Conservation (phyloP, 2,329 filamentous ascomycete genomes). For the Colletotrichum chlorophyti region DNA sequence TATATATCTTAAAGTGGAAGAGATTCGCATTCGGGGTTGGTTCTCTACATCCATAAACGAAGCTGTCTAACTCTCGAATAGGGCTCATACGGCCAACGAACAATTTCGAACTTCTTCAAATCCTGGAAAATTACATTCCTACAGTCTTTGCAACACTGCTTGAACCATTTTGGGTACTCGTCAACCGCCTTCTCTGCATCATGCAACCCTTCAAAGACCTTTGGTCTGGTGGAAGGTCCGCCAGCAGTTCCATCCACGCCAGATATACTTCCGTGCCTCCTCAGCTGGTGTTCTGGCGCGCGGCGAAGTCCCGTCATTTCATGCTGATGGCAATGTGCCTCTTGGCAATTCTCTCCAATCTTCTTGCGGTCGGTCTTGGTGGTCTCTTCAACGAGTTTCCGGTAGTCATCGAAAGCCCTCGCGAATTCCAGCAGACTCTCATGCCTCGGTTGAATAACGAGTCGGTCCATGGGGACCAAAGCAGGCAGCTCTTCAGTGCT, state of each 20-base stretch:
- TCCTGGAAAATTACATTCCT: constrained; percentile 57
- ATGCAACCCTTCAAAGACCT: constrained; percentile 62
- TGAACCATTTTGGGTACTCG: constrained; percentile 62
- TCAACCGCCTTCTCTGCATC: constrained; percentile 60
- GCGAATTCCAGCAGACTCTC: constrained; percentile 26
- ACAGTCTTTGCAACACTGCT: constrained; percentile 60
- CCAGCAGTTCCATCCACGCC: constrained; percentile 45
- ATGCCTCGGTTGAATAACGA: constrained; percentile 32
- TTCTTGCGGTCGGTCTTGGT: constrained; percentile 58
- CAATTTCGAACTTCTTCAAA: constrained; percentile 42
- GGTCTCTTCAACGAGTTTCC: constrained; percentile 54
- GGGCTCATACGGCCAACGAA: constrained; percentile 38
- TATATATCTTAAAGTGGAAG: constrained; percentile 27
- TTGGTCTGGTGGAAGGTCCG: constrained; percentile 41
- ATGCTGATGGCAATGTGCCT: constrained; percentile 53
- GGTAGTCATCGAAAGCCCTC: background rate
- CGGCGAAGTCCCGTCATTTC: constrained; percentile 51
- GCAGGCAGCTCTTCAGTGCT: background rate
- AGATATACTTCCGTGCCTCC: constrained; percentile 63
- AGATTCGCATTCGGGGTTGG: constrained; percentile 23
- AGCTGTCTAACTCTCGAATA: too few relatives aligned
- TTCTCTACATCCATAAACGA: too few relatives aligned
- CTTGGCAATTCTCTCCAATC: constrained; percentile 56
- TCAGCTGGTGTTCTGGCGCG: constrained; percentile 54
- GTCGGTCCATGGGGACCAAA: constrained; percentile 1